Evolutionary conservation across 2,329 filamentous ascomycete genomes (phyloP).

Genomic region (Colletotrichum sidae): DNA sequence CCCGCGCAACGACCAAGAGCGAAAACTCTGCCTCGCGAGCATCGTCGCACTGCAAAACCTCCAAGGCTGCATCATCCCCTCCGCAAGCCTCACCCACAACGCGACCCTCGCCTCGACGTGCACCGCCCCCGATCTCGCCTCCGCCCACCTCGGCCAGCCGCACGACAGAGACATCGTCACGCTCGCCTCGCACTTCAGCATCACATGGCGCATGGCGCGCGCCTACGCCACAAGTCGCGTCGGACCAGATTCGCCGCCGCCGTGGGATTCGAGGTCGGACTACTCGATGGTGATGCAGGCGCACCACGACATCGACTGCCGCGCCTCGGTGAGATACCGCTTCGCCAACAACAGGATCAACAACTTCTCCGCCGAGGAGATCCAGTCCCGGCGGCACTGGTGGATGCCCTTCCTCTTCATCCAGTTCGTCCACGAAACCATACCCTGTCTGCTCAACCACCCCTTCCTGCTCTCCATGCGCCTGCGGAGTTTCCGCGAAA

Average conservation of each 20-base stretch:
- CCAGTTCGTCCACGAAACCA: conserved; percentile 65
- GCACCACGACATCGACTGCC: conserved; percentile 64
- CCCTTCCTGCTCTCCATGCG: conserved; percentile 64
- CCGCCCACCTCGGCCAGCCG: conserved; percentile 1
- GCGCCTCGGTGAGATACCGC: conserved; percentile 61
- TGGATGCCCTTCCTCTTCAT: conserved; percentile 65
- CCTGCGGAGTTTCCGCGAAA: conserved; percentile 63
- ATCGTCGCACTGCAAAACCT: conserved; percentile 56
- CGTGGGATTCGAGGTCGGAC: conserved; percentile 61
- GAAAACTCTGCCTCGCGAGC: conserved; percentile 51
- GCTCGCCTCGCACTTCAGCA: conserved; percentile 56
- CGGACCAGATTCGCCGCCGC: conserved; percentile 51
- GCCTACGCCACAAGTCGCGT: conserved; percentile 59
- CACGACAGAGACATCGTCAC: conserved; percentile 54
- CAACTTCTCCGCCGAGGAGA: conserved; percentile 52
- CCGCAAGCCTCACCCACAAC: conserved; percentile 1
- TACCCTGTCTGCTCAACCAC: conserved; percentile 64
- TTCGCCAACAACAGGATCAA: conserved; percentile 61
- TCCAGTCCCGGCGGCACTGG: conserved; percentile 59
- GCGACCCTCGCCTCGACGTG: neutral
- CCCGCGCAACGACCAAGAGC: conserved; percentile 40
- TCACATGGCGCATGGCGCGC: conserved; percentile 60
- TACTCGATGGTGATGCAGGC: conserved; percentile 62
- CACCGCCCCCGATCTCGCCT: neutral
- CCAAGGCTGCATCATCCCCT: conserved; percentile 46